These are phyloP conservation scores for Pythium myriotylum DNA, from an alignment of 352 stramenopile genomes.

Conservation along the genomic window DNA sequence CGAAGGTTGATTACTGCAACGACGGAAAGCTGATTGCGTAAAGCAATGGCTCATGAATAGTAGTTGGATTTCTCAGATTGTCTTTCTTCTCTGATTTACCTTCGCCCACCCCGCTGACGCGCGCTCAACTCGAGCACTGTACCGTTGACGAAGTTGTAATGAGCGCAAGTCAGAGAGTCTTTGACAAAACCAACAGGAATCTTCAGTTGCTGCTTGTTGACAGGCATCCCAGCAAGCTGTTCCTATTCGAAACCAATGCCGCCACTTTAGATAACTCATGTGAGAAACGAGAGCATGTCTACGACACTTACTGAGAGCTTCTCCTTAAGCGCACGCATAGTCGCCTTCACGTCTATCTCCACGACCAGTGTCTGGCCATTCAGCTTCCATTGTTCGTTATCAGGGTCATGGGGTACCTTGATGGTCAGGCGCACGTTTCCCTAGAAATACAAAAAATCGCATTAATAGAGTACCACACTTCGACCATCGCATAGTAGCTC, in stretches of 20 bases:
- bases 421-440: conserved; percentile 67
- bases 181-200: conserved; percentile 92
- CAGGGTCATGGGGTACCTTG: conserved; percentile 86
- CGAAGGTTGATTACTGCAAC: conserved; percentile 32
- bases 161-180: conserved; percentile 74
- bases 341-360: conserved; percentile 87
- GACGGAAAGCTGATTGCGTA: not conserved
- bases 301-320: conserved; percentile 65
- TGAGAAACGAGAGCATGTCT: not conserved
- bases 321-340: conserved; percentile 92
- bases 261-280: not conserved
- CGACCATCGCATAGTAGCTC: conserved; percentile 14
- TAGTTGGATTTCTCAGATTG: not conserved
- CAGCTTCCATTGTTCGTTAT: conserved; percentile 93
- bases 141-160: conserved; percentile 88
- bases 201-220: conserved; percentile 97
- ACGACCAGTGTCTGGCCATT: conserved; percentile 92
- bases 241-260: conserved; percentile 29
- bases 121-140: conserved; percentile 77
- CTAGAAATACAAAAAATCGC: conserved; percentile 33
- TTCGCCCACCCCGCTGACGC: conserved; percentile 73
- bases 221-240: conserved; percentile 89
- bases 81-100: conserved; percentile 32
- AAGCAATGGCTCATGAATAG: too few species aligned
- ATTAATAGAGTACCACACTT: conserved; percentile 1